Conservation (phyloP, 257 asterid genomes). For the Plantago elongata region DNA sequence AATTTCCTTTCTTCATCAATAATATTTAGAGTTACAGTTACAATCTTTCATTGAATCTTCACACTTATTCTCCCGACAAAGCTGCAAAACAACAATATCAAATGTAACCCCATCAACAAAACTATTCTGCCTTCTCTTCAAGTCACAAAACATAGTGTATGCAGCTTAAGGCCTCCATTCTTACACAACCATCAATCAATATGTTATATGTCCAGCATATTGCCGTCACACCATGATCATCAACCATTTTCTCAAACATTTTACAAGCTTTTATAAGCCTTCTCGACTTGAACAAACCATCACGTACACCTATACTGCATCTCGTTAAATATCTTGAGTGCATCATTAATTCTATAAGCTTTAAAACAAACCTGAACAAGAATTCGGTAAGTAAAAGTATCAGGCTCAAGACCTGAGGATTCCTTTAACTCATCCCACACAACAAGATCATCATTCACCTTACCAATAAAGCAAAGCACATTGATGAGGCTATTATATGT, state of each 20-base stretch:
- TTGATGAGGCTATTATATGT: constrained; percentile 86
- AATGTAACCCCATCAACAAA: constrained; percentile 73
- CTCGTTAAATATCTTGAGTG: constrained; percentile 61
- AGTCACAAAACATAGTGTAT: constrained; percentile 67
- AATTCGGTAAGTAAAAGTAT: constrained; percentile 68
- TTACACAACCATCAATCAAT: constrained; percentile 77
- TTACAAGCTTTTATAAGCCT: constrained; percentile 73
- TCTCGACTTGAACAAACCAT: constrained; percentile 80
- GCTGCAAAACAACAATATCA: constrained; percentile 66
- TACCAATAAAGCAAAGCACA: constrained; percentile 79
- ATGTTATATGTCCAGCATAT: constrained; percentile 89
- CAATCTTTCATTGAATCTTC: too few species aligned
- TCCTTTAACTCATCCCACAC: constrained; percentile 89
- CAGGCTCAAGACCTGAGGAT: constrained; percentile 84
- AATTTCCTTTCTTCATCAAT: too few species aligned
- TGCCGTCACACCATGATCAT: constrained; percentile 70
- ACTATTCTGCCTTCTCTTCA: constrained; percentile 69
- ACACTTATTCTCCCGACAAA: constrained; percentile 59
- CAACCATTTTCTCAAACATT: constrained; percentile 83
- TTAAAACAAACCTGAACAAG: constrained; percentile 81
- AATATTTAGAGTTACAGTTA: too few species aligned
- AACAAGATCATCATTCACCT: constrained; percentile 65
- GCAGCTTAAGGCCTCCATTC: constrained; percentile 88
- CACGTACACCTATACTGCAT: constrained; percentile 65
- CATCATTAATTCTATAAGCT: constrained; percentile 60